Conservation (phyloP, 1,139 yeast genomes). For the Geotrichum histeridarum region DNA sequence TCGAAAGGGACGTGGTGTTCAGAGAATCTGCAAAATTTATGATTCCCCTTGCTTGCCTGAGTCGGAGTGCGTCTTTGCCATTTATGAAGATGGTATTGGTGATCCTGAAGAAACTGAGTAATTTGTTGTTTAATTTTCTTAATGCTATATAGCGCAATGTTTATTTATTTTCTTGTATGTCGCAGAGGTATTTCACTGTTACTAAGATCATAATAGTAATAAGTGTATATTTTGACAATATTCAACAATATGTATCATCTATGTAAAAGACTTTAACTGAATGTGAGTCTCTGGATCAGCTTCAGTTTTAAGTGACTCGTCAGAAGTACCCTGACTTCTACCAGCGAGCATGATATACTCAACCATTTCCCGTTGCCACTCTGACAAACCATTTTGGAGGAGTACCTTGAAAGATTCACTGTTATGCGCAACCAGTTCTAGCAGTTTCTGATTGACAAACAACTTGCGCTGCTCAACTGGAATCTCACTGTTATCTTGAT, state of each 20-base stretch:
- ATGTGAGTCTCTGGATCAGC: slow-evolving; percentile 29
- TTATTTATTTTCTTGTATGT: background rate
- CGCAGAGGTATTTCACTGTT: background rate
- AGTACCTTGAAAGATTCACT: slow-evolving; percentile 53
- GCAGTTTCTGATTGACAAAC: slow-evolving; percentile 50
- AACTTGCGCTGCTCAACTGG: slow-evolving; percentile 31
- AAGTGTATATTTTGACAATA: background rate
- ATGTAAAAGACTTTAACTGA: slow-evolving; percentile 30
- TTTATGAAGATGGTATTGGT: slow-evolving; percentile 94
- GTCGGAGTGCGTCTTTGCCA: slow-evolving; percentile 90
- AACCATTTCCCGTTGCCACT: slow-evolving; percentile 27
- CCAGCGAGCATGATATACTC: slow-evolving; percentile 27
- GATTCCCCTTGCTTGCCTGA: slow-evolving; percentile 96
- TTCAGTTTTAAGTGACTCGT: slow-evolving; percentile 10
- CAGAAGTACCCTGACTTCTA: slow-evolving; percentile 17
- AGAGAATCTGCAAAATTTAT: slow-evolving; percentile 86
- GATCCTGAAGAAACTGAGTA: slow-evolving; percentile 62
- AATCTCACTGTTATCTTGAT: slow-evolving; percentile 28
- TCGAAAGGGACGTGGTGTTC: slow-evolving; percentile 86
- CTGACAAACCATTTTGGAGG: slow-evolving; percentile 36
- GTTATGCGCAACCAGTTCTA: slow-evolving; percentile 48
- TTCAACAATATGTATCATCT: background rate
- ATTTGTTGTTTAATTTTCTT: background rate
- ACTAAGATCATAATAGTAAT: background rate
- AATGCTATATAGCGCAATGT: background rate